A percentile compares a stretch with the other conserved stretches of the same genome.
Evolutionary conservation across 2,329 filamentous ascomycete genomes (phyloP).

Genomic region (Verticillium dahliae): DNA sequence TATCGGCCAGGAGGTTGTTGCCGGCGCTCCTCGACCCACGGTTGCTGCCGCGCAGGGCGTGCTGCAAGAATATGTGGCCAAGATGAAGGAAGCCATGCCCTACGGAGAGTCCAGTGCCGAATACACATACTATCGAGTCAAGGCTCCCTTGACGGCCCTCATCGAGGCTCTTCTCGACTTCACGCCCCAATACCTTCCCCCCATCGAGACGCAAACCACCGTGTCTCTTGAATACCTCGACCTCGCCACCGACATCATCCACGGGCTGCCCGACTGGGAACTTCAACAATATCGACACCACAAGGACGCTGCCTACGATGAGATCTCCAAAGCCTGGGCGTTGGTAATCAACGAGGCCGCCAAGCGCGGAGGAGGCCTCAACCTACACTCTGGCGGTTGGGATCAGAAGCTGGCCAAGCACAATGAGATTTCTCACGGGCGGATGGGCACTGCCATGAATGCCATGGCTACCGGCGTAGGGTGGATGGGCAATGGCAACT

Average conservation of each 20-base stretch:
- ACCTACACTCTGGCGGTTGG: slow-evolving; percentile 85
- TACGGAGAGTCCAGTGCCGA: slow-evolving; percentile 81
- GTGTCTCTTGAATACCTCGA: slow-evolving; percentile 84
- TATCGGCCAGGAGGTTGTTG: slow-evolving; percentile 77
- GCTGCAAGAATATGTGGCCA: slow-evolving; percentile 72
- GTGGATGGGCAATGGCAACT: slow-evolving; percentile 58
- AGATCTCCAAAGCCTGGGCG: slow-evolving; percentile 90
- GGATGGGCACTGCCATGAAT: slow-evolving; percentile 71
- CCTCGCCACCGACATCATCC: slow-evolving; percentile 82
- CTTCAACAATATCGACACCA: slow-evolving; percentile 82
- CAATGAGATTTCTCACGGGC: slow-evolving; percentile 78
- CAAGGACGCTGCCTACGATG: slow-evolving; percentile 93
- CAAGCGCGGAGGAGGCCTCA: slow-evolving; percentile 85
- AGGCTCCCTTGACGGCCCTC: slow-evolving; percentile 70
- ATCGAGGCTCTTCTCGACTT: slow-evolving; percentile 90
- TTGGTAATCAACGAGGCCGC: slow-evolving; percentile 84
- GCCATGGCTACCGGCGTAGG: slow-evolving; percentile 69
- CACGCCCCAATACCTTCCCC: slow-evolving; percentile 90
- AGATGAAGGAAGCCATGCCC: slow-evolving; percentile 73
- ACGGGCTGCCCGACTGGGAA: slow-evolving; percentile 86
- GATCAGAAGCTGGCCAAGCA: slow-evolving; percentile 82
- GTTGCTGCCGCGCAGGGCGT: slow-evolving; percentile 75
- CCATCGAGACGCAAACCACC: slow-evolving; percentile 77
- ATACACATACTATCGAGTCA: slow-evolving; percentile 91
- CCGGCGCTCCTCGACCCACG: slow-evolving; percentile 79